A percentile compares a stretch with the other conserved stretches of the same genome.
Conservation (phyloP, 345 rosid genomes). For the Erodium maritimum region DNA sequence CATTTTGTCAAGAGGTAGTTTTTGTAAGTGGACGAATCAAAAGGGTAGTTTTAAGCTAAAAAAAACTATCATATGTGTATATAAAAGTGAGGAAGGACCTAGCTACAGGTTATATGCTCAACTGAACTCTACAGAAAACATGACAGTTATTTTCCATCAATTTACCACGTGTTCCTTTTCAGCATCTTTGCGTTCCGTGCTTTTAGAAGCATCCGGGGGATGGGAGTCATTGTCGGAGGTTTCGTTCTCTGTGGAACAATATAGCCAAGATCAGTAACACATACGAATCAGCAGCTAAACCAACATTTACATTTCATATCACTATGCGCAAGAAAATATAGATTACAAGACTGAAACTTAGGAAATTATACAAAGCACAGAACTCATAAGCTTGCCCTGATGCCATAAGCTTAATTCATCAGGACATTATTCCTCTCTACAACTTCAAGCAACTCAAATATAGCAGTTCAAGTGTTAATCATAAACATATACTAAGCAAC, state of each 20-base stretch:
- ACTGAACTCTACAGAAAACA: too few relatives aligned
- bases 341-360: not conserved
- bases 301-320: not conserved
- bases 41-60: too few relatives aligned
- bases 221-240: conserved; percentile 9
- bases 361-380: not conserved
- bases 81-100: too few relatives aligned
- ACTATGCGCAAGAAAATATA: not conserved
- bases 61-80: too few relatives aligned
- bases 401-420: too few relatives aligned
- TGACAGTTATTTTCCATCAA: conserved; percentile 2
- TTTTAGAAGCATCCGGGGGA: conserved; percentile 5
- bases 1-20: too few relatives aligned
- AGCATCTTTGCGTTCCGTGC: not conserved
- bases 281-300: not conserved
- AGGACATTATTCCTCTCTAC: not conserved
- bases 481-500: not conserved
- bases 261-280: not conserved
- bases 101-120: not conserved
- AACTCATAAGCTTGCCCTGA: too few relatives aligned
- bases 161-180: conserved; percentile 16
- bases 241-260: conserved; percentile 19
- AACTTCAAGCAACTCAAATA: not conserved
- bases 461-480: not conserved
- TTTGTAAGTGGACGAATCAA: too few relatives aligned